Evolutionary conservation across 306 rosid genomes (phyloP).

Genomic region (Senna siamea): DNA sequence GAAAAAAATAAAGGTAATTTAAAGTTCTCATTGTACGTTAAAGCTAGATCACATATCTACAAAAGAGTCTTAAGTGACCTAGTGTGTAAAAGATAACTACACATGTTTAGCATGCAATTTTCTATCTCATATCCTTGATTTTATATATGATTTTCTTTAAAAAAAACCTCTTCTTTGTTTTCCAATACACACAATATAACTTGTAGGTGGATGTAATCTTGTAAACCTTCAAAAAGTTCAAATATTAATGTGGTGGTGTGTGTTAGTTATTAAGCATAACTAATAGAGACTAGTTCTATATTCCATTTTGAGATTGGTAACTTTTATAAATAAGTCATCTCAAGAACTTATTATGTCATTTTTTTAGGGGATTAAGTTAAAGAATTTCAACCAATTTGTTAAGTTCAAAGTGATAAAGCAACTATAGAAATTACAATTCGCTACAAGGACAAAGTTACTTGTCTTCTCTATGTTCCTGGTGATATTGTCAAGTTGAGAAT

Average conservation of each 20-base stretch:
- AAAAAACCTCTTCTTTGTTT: too few species aligned
- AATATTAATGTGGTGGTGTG: background rate
- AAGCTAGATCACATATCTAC: too few species aligned
- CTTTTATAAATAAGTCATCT: background rate
- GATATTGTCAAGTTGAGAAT: slow-evolving; percentile 82
- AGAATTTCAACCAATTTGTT: slow-evolving; percentile 90
- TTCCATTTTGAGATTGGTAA: slow-evolving; percentile 5
- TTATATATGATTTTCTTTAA: too few species aligned
- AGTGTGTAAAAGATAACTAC: too few species aligned
- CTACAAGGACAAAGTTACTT: slow-evolving; percentile 73
- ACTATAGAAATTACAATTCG: slow-evolving; percentile 97
- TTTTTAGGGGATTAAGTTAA: slow-evolving; percentile 81
- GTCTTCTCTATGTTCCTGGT: slow-evolving; percentile 72
- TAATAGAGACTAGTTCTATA: background rate
- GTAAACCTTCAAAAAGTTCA: background rate
- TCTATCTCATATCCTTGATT: too few species aligned
- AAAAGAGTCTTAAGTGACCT: too few species aligned
- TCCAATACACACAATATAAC: background rate
- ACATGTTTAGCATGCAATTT: too few species aligned
- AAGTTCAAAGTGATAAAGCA: slow-evolving; percentile 99
- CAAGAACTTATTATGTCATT: slow-evolving; percentile 13
- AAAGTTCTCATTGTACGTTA: too few species aligned
- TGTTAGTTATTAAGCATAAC: background rate
- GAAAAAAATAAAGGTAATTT: too few species aligned
- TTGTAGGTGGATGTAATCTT: background rate